Base-by-base conservation (phyloP, 2,329 filamentous ascomycete species). In the Sporothrix pallida region DNA sequence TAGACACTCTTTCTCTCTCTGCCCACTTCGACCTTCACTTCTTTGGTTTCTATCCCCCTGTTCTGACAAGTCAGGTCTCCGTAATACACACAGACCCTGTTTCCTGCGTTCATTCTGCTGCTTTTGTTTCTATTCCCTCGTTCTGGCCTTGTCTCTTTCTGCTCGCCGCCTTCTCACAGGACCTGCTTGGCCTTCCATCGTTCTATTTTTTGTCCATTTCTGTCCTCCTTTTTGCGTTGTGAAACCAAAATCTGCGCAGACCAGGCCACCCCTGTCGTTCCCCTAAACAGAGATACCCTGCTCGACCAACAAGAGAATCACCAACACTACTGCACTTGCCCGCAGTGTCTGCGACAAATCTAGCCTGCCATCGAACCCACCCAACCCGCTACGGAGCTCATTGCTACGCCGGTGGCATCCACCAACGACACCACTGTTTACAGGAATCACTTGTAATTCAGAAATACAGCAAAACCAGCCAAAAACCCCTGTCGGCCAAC, bases 301-400 rank as follows among this genome's bases (percentile, higher is more conserved):
- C 52, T 52, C 13, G 20, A 23, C 13, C 20, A 56, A 20, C 42
- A 15, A 48, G n/a, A n/a, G 15, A 70, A 70, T 56, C 67, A 6
- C 58, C 42, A 72, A 15, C 60, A 65, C 60, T 65, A 65, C 58
- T 72, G 70, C 70, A 72, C 3, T 46, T 46, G 46, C 46, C 50
- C 60, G 52, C 69, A 60, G 54, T 54, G 15, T 71, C 69, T 71
- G 69, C 54, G 69, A 71, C 71, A 70, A 37, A 17, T 54, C 67
- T 20, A 69, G 67, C 67, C 46, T 69, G 67, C 48, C 67, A 69
- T 69, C 50, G 50, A 69, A 20, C 67, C 46, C 65, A 37, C 58
- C 20, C 58, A 44, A 44, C 37, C 60, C 60, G 46, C 54, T 23
- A 44, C 60, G 17, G 60, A 46, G 60, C 60, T 42, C 60, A 23